phyloP scores from a whole-genome alignment of 2,329 filamentous ascomycete species.

The Alternaria viburni region DNA sequence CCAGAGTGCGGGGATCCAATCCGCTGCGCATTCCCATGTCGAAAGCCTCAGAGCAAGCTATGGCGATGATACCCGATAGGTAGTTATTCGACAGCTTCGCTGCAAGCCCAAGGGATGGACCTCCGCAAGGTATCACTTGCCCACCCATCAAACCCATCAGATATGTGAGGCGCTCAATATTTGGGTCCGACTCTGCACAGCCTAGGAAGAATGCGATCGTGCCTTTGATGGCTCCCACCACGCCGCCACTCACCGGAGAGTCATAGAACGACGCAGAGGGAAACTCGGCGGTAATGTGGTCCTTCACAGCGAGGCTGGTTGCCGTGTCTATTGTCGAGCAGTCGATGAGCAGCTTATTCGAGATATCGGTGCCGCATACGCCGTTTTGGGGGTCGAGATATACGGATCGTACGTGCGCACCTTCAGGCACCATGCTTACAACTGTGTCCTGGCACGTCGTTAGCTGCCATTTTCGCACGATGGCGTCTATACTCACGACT shows the following conservation, averaged over 20 bases:
- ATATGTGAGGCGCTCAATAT: constrained; percentile 52
- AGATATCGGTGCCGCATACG: constrained; percentile 51
- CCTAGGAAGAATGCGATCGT: constrained; percentile 65
- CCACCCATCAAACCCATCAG: constrained; percentile 61
- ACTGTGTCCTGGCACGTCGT: constrained; percentile 52
- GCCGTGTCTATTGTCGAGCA: constrained; percentile 64
- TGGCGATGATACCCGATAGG: constrained; percentile 63
- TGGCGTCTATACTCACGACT: constrained; percentile 47
- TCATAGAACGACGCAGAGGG: constrained; percentile 59
- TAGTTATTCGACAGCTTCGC: constrained; percentile 70
- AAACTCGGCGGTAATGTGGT: constrained; percentile 47
- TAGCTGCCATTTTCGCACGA: neutral
- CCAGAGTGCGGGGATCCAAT: constrained; percentile 61
- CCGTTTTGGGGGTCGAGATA: constrained; percentile 56
- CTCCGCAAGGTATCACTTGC: constrained; percentile 63
- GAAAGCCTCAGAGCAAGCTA: constrained; percentile 65
- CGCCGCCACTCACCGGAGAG: constrained; percentile 60
- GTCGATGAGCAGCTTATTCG: constrained; percentile 59
- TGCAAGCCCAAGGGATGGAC: constrained; percentile 61
- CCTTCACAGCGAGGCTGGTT: constrained; percentile 56
- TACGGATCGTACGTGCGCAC: constrained; percentile 58
- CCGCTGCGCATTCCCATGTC: constrained; percentile 66
- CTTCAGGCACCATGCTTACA: constrained; percentile 62
- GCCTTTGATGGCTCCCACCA: constrained; percentile 59
- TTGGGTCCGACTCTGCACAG: constrained; percentile 53